A percentile compares a stretch with the other conserved stretches of the same genome.
Conservation (phyloP, 1,139 yeast species). For the Saccharomyces hybrid region DNA sequence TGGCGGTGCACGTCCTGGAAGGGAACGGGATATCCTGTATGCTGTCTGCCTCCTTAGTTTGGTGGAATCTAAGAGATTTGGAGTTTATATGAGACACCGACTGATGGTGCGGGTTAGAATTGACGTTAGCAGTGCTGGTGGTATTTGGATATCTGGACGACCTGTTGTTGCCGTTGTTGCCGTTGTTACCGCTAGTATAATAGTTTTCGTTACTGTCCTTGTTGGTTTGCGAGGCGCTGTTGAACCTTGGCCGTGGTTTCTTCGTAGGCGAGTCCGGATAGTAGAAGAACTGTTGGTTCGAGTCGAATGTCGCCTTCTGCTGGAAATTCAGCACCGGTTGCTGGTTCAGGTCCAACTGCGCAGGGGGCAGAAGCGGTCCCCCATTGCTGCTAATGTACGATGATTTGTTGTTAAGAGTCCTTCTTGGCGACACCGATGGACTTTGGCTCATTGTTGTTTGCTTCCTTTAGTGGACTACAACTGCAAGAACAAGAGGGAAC, state of each 20-base stretch:
- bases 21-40: neutral
- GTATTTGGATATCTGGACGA: neutral
- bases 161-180: neutral
- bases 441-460: neutral
- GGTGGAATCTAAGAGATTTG: neutral
- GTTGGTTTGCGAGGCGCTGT: neutral
- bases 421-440: constrained; percentile 1
- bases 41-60: neutral
- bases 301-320: neutral
- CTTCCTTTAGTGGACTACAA: neutral
- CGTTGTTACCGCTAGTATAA: neutral
- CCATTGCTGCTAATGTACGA: neutral
- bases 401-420: neutral
- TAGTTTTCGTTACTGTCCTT: neutral
- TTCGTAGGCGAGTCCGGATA: constrained; percentile 4
- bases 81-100: neutral
- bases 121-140: neutral
- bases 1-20: neutral
- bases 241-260: neutral
- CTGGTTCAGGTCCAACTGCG: neutral
- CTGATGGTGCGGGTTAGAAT: neutral
- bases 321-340: neutral
- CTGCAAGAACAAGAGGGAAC: neutral
- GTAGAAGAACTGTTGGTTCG: neutral
- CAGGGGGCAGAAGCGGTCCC: neutral